These are phyloP conservation scores for Trichoderma afroharzianum DNA, from an alignment of 2,329 filamentous ascomycete genomes.

Conservation along the genomic window DNA sequence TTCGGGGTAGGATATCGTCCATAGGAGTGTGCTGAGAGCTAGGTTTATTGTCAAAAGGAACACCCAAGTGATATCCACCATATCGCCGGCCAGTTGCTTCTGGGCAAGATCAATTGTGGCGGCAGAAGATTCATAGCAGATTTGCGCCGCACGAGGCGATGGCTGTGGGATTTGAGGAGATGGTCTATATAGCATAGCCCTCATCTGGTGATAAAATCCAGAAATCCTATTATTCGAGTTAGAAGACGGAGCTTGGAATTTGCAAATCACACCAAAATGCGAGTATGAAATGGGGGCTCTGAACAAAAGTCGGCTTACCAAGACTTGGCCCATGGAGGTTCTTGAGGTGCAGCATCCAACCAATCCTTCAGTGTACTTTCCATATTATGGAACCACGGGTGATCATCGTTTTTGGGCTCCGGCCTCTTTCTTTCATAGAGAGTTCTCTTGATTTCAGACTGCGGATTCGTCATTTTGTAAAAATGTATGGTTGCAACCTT, in stretches of 20 bases:
- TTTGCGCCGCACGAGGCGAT: constrained; percentile 69
- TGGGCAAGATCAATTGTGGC: constrained; percentile 79
- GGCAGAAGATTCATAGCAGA: constrained; percentile 78
- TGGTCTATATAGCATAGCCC: constrained; percentile 82
- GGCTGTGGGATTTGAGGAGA: constrained; percentile 90
- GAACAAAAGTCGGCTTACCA: constrained; percentile 56
- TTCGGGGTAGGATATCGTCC: constrained; percentile 84
- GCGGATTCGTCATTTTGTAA: constrained; percentile 82
- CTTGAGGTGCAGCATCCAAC: constrained; percentile 71
- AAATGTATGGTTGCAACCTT: constrained; percentile 92
- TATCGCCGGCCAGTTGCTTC: constrained; percentile 71
- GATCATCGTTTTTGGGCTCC: constrained; percentile 71
- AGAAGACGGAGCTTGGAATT: background rate
- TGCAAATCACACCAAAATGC: background rate
- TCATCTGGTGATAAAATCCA: constrained; percentile 77
- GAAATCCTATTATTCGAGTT: constrained; percentile 48
- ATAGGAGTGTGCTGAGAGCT: constrained; percentile 85
- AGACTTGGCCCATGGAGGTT: constrained; percentile 67
- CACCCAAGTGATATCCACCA: constrained; percentile 88
- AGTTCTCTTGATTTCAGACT: constrained; percentile 81
- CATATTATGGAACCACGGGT: constrained; percentile 86
- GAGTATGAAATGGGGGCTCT: background rate
- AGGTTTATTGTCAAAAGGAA: constrained; percentile 88
- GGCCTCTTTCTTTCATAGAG: constrained; percentile 81
- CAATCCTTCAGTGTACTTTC: constrained; percentile 74